These are phyloP conservation scores for Candida ascalaphidarum DNA, from an alignment of 805 yeast species.

Conservation along the genomic window DNA sequence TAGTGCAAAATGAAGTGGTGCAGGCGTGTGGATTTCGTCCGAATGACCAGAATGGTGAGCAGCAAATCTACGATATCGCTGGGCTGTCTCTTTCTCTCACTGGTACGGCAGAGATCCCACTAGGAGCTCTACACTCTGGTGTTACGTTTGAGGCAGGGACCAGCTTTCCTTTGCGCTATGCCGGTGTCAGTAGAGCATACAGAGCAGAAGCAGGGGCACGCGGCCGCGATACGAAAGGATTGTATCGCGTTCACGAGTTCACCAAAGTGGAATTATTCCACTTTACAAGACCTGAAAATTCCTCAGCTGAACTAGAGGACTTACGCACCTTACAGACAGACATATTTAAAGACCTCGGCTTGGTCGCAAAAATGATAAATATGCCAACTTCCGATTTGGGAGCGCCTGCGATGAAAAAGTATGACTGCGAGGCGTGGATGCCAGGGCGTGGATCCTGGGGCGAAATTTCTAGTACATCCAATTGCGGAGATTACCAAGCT, in stretches of 20 bases:
- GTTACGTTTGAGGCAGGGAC: conserved; percentile 26
- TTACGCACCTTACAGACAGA: conserved; percentile 58
- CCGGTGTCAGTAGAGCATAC: conserved; percentile 79
- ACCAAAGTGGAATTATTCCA: conserved; percentile 89
- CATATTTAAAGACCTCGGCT: conserved; percentile 58
- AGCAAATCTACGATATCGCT: conserved; percentile 66
- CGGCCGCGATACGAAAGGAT: conserved; percentile 85
- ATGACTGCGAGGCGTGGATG: conserved; percentile 97
- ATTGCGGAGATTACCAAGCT: conserved; percentile 87
- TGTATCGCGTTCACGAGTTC: conserved; percentile 93
- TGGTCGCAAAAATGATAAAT: conserved; percentile 71
- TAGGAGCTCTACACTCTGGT: conserved; percentile 71
- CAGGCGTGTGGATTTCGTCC: conserved; percentile 94
- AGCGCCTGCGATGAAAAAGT: conserved; percentile 85
- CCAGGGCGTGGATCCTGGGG: conserved; percentile 94
- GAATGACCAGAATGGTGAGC: conserved; percentile 77
- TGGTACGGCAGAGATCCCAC: conserved; percentile 93
- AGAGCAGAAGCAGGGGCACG: conserved; percentile 97
- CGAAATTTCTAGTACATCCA: conserved; percentile 84
- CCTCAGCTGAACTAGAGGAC: conserved; percentile 47
- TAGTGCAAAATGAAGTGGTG: conserved; percentile 69
- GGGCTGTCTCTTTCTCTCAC: conserved; percentile 57
- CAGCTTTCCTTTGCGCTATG: conserved; percentile 50
- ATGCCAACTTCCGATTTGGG: conserved; percentile 93
- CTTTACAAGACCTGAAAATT: conserved; percentile 45